phyloP scores from a whole-genome alignment of 495 filamentous ascomycete species.

The Niebla homalea region DNA sequence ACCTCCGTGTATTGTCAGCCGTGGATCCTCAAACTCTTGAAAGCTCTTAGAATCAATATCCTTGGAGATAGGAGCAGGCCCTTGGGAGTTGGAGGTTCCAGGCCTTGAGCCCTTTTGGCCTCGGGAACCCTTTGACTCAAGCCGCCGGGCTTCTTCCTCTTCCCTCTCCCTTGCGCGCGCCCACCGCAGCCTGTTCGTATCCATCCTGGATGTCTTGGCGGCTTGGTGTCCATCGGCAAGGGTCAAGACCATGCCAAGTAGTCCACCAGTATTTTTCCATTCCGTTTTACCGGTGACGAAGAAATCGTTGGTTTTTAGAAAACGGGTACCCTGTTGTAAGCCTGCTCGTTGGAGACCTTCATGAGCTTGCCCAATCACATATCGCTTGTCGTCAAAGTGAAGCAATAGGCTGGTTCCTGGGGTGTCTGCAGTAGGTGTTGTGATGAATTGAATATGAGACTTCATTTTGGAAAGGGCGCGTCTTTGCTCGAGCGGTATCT shows the following conservation, averaged over 20 bases:
- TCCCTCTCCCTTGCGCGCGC: slow-evolving; percentile 6
- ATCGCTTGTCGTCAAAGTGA: slow-evolving; percentile 66
- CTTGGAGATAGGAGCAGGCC: neutral
- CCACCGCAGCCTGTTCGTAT: slow-evolving; percentile 1
- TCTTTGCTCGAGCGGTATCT: too few relatives aligned
- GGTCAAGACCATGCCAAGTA: slow-evolving; percentile 73
- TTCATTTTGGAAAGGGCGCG: slow-evolving; percentile 40
- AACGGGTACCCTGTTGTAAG: slow-evolving; percentile 44
- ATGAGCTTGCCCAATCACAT: slow-evolving; percentile 71
- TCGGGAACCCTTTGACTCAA: slow-evolving; percentile 17
- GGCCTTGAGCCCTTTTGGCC: slow-evolving; percentile 6
- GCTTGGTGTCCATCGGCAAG: slow-evolving; percentile 49
- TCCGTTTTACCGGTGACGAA: slow-evolving; percentile 67
- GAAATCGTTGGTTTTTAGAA: slow-evolving; percentile 52
- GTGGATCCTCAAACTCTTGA: slow-evolving; percentile 15
- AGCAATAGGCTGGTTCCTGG: slow-evolving; percentile 64
- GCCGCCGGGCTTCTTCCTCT: slow-evolving; percentile 22
- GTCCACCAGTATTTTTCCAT: slow-evolving; percentile 65
- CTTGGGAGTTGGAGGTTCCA: neutral
- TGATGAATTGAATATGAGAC: slow-evolving; percentile 55
- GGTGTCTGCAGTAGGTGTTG: slow-evolving; percentile 81
- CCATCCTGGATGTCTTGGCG: slow-evolving; percentile 21
- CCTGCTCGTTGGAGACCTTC: slow-evolving; percentile 79
- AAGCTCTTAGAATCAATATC: neutral
- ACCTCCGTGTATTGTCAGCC: slow-evolving; percentile 60